A percentile compares a stretch with the other conserved stretches of the same genome.
These are phyloP conservation scores for Xylaria arbuscula DNA, from an alignment of 2,329 filamentous ascomycete species.

Conservation along the genomic window DNA sequence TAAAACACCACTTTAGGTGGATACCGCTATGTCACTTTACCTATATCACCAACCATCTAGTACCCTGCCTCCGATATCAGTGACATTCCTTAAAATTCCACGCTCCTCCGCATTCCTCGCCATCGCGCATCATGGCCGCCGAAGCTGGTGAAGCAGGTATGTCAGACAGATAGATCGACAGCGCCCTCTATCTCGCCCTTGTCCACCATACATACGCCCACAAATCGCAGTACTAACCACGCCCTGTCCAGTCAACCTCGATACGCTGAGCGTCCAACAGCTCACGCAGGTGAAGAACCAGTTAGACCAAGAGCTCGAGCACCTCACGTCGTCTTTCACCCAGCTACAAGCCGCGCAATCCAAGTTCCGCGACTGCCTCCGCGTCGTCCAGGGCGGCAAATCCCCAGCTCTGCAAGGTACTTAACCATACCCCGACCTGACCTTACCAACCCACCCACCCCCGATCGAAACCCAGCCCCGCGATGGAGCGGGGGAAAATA, in stretches of 20 bases:
- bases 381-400: conserved; percentile 74
- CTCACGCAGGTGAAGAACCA: conserved; percentile 94
- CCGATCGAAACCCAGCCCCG: background rate
- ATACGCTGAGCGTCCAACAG: conserved; percentile 83
- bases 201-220: background rate
- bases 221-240: conserved; percentile 7
- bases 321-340: conserved; percentile 88
- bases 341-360: conserved; percentile 90
- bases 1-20: background rate
- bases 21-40: background rate
- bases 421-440: background rate
- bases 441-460: too few species aligned
- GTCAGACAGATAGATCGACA: background rate
- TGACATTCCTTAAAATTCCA: background rate
- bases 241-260: conserved; percentile 66
- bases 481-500: background rate
- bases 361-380: conserved; percentile 91
- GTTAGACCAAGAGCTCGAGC: conserved; percentile 94
- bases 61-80: too few species aligned
- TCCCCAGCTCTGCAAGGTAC: conserved; percentile 50
- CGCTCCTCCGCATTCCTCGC: background rate
- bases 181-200: background rate
- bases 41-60: conserved; percentile 1
- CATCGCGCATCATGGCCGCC: conserved; percentile 31
- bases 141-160: conserved; percentile 38